Evolutionary conservation across 2,329 filamentous ascomycete species (phyloP).

Genomic region (Scedosporium aurantiacum): DNA sequence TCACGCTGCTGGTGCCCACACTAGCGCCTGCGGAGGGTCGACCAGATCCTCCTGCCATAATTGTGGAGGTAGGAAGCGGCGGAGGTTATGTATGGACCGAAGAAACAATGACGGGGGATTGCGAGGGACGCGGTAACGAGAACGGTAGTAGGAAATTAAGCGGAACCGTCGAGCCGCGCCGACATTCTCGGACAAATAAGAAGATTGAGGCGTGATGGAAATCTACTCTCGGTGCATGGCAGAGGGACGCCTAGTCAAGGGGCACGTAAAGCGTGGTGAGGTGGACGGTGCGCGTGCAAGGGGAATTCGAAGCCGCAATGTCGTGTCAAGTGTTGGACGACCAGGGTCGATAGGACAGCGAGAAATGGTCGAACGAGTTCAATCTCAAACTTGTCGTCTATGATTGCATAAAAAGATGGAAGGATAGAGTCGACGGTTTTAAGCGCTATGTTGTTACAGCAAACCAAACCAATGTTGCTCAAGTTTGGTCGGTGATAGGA

Average conservation of each 20-base stretch:
- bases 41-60: conserved; percentile 11
- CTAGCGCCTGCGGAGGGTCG: conserved; percentile 25
- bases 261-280: not conserved
- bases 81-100: not conserved
- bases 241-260: not conserved
- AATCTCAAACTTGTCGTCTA: not conserved
- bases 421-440: not conserved
- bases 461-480: not conserved
- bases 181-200: conserved; percentile 3
- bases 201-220: not conserved
- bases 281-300: not conserved
- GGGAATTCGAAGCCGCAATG: not conserved
- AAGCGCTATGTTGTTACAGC: not conserved
- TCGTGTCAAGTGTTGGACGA: conserved; percentile 2
- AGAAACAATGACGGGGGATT: not conserved
- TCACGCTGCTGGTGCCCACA: conserved; percentile 28
- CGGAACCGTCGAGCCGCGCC: not conserved
- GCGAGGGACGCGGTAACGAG: not conserved
- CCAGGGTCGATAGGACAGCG: not conserved
- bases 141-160: not conserved
- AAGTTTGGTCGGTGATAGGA: not conserved
- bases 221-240: not conserved
- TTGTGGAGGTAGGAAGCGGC: not conserved
- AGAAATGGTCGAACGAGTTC: not conserved
- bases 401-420: not conserved